These are phyloP conservation scores for Schizosaccharomyces lindneri DNA, from an alignment of 805 yeast species.

Conservation along the genomic window DNA sequence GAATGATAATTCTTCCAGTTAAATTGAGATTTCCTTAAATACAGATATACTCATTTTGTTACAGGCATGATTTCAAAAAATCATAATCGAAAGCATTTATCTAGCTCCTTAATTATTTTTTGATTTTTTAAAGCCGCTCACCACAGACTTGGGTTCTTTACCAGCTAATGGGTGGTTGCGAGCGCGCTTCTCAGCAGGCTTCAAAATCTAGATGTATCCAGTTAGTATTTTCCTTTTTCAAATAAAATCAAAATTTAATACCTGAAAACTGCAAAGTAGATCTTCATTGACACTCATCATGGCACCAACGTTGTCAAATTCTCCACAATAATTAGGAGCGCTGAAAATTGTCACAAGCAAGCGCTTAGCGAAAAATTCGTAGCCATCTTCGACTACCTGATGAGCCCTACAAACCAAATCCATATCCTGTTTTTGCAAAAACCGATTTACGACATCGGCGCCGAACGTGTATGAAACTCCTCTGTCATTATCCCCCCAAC, in stretches of 20 bases:
- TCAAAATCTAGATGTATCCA: not conserved
- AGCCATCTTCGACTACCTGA: slow-evolving; percentile 97
- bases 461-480: slow-evolving; percentile 97
- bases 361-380: slow-evolving; percentile 87
- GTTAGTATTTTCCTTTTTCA: slow-evolving; percentile 12
- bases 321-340: slow-evolving; percentile 92
- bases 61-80: no score
- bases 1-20: no score
- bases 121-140: not conserved
- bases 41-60: no score
- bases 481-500: slow-evolving; percentile 97
- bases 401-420: slow-evolving; percentile 95
- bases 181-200: not conserved
- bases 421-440: slow-evolving; percentile 90
- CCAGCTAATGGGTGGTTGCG: not conserved
- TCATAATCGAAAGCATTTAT: no score
- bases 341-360: slow-evolving; percentile 86
- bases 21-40: no score
- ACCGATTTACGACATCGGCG: slow-evolving; percentile 90
- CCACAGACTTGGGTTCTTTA: not conserved
- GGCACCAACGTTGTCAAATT: slow-evolving; percentile 96
- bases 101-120: not conserved
- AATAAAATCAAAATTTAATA: slow-evolving; percentile 70
- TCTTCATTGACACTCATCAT: slow-evolving; percentile 98
- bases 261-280: slow-evolving; percentile 72